A percentile compares a stretch with the other conserved stretches of the same genome.
Evolutionary conservation across 2,329 filamentous ascomycete genomes (phyloP).

Genomic region (Amphichorda felina): DNA sequence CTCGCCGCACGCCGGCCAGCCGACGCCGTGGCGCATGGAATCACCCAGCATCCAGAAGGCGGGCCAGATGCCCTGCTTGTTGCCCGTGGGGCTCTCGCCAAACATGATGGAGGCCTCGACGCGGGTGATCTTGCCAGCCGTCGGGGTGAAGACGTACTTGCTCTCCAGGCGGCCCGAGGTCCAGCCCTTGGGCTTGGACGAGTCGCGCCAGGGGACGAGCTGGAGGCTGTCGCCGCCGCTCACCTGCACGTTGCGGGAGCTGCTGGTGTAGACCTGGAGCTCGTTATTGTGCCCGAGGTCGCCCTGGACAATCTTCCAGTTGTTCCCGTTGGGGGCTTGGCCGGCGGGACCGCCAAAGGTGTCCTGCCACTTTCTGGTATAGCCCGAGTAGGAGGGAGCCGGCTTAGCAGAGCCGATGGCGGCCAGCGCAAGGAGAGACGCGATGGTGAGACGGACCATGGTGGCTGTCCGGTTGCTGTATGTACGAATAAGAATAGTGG

Average conservation of each 20-base stretch:
- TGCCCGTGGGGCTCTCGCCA: constrained; percentile 22
- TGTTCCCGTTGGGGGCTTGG: constrained; percentile 12
- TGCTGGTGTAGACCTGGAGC: constrained; percentile 28
- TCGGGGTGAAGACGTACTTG: constrained; percentile 26
- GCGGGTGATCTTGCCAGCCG: constrained; percentile 24
- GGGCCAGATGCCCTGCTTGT: constrained; percentile 43
- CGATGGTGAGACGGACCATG: not conserved
- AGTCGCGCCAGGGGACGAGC: constrained; percentile 27
- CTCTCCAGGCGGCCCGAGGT: constrained; percentile 36
- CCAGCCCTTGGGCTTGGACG: constrained; percentile 17
- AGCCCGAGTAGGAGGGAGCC: constrained; percentile 18
- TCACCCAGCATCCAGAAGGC: constrained; percentile 46
- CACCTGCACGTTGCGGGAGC: constrained; percentile 30
- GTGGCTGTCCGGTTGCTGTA: not conserved
- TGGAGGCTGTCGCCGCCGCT: constrained; percentile 34
- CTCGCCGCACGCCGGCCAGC: constrained; percentile 45
- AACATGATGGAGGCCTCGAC: constrained; percentile 30
- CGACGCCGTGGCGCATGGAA: constrained; percentile 29
- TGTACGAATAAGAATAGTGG: not conserved
- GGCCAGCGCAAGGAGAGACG: constrained; percentile 1
- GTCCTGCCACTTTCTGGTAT: constrained; percentile 23
- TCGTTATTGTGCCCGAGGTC: constrained; percentile 33
- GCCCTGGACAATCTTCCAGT: constrained; percentile 21
- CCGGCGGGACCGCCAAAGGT: constrained; percentile 22
- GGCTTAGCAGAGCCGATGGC: constrained; percentile 11